Conservation (phyloP, 2,329 filamentous ascomycete genomes). For the Phialemoniopsis sp. region DNA sequence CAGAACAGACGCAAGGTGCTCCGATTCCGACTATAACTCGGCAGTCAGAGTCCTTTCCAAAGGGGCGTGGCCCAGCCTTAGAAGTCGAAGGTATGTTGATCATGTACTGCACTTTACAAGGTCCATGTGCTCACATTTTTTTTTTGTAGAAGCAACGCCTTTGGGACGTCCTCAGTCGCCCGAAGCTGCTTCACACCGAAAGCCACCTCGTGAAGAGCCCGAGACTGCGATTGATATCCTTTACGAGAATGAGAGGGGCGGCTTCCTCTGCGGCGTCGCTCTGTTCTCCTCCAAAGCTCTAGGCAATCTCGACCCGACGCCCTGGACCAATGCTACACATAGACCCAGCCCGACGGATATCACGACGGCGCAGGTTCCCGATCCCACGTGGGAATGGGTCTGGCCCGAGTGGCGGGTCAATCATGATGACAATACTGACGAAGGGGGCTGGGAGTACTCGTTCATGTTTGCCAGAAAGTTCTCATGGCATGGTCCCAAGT, state of each 20-base stretch:
- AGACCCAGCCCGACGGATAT: conserved; percentile 63
- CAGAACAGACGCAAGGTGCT: no score
- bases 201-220: conserved; percentile 15
- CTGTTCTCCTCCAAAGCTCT: conserved; percentile 87
- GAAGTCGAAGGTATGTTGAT: no score
- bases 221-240: conserved; percentile 74
- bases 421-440: conserved; percentile 71
- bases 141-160: no score
- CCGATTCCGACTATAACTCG: no score
- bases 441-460: conserved; percentile 95
- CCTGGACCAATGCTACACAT: conserved; percentile 75
- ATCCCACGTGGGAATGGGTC: conserved; percentile 92
- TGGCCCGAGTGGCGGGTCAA: conserved; percentile 63
- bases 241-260: conserved; percentile 93
- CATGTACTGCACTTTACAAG: no score
- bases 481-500: conserved; percentile 84
- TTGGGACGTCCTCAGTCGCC: no score
- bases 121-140: no score
- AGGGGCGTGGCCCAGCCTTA: no score
- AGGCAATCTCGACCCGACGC: conserved; percentile 76
- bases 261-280: conserved; percentile 82
- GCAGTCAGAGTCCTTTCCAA: no score
- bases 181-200: conserved; percentile 3
- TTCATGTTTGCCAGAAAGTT: conserved; percentile 75
- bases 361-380: conserved; percentile 84